Conservation (phyloP, 805 yeast genomes). For the Brettanomyces bruxellensis region DNA sequence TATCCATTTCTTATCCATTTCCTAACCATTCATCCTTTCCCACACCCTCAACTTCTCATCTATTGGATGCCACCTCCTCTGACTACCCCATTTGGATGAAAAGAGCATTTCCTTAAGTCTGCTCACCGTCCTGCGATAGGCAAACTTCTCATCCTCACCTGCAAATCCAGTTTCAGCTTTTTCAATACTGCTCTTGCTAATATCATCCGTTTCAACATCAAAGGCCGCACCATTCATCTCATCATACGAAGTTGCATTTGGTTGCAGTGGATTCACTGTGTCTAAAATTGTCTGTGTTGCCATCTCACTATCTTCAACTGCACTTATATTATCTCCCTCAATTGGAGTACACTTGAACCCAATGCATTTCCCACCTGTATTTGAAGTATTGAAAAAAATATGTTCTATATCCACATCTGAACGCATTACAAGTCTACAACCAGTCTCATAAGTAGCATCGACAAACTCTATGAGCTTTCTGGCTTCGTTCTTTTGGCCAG, state of each 20-base stretch:
- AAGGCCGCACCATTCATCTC: conserved; percentile 28
- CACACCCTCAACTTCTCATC: conserved; percentile 47
- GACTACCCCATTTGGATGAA: conserved; percentile 35
- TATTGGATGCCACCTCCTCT: conserved; percentile 47
- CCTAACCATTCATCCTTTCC: conserved; percentile 26
- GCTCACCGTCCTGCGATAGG: conserved; percentile 62
- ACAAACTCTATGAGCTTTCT: conserved; percentile 55
- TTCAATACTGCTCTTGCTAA: conserved; percentile 9
- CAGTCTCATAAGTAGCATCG: conserved; percentile 63
- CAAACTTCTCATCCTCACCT: conserved; percentile 72
- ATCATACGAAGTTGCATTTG: conserved; percentile 57
- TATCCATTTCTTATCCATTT: not conserved
- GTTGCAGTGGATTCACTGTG: conserved; percentile 55
- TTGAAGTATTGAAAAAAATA: conserved; percentile 53
- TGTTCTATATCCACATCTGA: conserved; percentile 39
- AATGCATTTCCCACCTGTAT: conserved; percentile 3
- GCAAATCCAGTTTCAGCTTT: conserved; percentile 41
- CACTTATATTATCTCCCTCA: conserved; percentile 5
- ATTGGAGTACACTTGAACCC: conserved; percentile 11
- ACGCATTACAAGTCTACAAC: conserved; percentile 49
- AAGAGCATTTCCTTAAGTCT: conserved; percentile 37
- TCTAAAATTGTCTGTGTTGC: conserved; percentile 55
- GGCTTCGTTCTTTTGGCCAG: conserved; percentile 57
- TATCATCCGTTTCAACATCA: conserved; percentile 15
- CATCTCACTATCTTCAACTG: conserved; percentile 55